Base-by-base conservation (phyloP, 2,329 filamentous ascomycete genomes). In the Ophidiomyces ophidiicola region DNA sequence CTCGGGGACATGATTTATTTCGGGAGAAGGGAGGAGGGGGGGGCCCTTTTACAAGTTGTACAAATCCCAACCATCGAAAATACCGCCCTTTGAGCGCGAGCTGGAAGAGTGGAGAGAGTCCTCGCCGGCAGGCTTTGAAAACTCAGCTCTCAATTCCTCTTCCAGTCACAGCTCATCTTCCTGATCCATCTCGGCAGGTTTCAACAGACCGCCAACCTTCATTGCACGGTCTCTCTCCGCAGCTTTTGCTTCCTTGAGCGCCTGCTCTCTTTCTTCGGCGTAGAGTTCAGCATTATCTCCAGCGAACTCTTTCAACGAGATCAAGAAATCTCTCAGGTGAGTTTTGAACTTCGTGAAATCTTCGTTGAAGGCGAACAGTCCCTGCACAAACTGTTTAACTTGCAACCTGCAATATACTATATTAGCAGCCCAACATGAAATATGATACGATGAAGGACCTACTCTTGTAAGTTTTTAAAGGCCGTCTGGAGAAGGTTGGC, bases 241-340 rank as follows among this genome's bases (percentile, higher is more conserved):
- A 34, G 81, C 78, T 60, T 87, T 85, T 32, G 82, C 83, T 51
- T 88, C 83, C 48, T 77, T 78, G 45, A 88, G 80, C 47, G 86
- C 85, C 60, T 92, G 82, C 62, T 98, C 90, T 61, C 93, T 86
- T 61, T 98, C 90, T 43, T 94, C 87, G 3, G 82, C 78, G 62
- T 82, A 98, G 6, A 98, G 72, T 56, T 98, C 90, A 1, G 88
- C 77, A 53, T 96, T 94, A 63, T 98, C 90, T 37, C 84, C 90
- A 1, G 85, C 79, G 54, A 96, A 98, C 63, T 98, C 92, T 66
- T 94, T 94, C 50, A 98, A 70, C 15, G 87, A 92, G 53, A 98
- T 93, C 50, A 98, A 68, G 74, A 98, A 98, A 64, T 98, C 90
- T 49, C 90, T 85, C 37, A 98, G 69, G 54, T 92, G 86, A 40